A percentile compares a stretch with the other conserved stretches of the same genome.
These are phyloP conservation scores for Pythium brachiatum DNA, from an alignment of 352 stramenopile genomes.

Conservation along the genomic window DNA sequence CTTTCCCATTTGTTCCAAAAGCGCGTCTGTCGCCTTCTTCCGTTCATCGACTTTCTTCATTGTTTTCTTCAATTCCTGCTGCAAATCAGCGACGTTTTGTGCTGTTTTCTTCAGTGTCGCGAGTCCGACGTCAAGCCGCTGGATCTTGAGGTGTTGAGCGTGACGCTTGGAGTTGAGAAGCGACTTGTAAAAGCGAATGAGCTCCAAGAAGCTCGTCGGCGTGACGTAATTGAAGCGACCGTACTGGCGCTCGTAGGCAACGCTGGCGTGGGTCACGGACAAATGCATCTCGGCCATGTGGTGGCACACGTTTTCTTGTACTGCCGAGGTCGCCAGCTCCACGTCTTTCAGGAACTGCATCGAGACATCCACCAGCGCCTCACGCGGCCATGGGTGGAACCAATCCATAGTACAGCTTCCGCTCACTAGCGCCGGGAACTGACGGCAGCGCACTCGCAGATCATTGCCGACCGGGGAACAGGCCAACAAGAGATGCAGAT, in stretches of 20 bases:
- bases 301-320: constrained; percentile 91
- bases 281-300: constrained; percentile 93
- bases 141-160: constrained; percentile 58
- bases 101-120: constrained; percentile 83
- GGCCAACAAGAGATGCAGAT: constrained; percentile 85
- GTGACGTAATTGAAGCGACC: constrained; percentile 92
- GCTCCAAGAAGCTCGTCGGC: constrained; percentile 90
- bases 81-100: constrained; percentile 69
- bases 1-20: constrained; percentile 89
- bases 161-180: constrained; percentile 63
- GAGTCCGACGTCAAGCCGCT: constrained; percentile 81
- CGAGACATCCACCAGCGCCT: constrained; percentile 85
- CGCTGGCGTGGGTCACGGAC: constrained; percentile 77
- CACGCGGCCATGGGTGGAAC: constrained; percentile 91
- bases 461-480: constrained; percentile 80
- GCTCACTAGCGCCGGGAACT: constrained; percentile 77
- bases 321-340: constrained; percentile 51
- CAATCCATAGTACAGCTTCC: constrained; percentile 80
- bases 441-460: constrained; percentile 70
- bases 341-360: constrained; percentile 84
- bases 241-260: constrained; percentile 69
- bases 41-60: constrained; percentile 91
- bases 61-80: constrained; percentile 83
- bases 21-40: constrained; percentile 82
- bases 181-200: constrained; percentile 91